Evolutionary conservation across 768 basidiomycete genomes (phyloP), one percentile per base, ranked within the genome.

Genomic region (Termitomyces sp.): DNA sequence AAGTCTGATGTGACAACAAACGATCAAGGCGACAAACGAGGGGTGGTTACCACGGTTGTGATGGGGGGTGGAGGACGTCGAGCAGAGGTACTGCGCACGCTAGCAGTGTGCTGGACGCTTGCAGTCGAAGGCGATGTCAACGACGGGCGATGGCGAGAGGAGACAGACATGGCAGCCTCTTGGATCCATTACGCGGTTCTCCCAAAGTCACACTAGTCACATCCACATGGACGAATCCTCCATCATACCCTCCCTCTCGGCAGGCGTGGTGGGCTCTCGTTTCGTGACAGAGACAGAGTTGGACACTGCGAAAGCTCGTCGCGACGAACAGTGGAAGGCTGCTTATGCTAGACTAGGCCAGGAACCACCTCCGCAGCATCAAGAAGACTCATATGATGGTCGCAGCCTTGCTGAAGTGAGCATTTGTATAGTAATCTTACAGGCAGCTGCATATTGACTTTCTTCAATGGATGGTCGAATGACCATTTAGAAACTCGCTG

Each of bases 271-370:
- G 46, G 89, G 90, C 68, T 90, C 90, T 44, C 86, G 92, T 55
- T 94, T 94, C 71, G 83, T 94, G 61, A 85, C 91, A 44, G 84
- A 90, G 70, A 78, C 79, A 16, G 92, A 94, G 54, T 72, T 94
- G 46, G 92, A 93, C 40, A 74, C 78, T 22, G 89, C 89, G 38
- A 88, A 83, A 55, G 76, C 81, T 7, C 77, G 84, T 32, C 76
- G 85, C 60, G 92, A 94, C 6, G 90, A 90, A 65, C 89, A 92
- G 64, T 94, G 92, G 92, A 90, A 87, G 66, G 92, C 91, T 14
- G 92, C 92, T 28, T 94, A 93, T 71, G 92, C 91, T 44, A 81
- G 90, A 60, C 78, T 93, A 10, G 92, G 92, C 51, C 92, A 93
- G 69, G 90, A 89, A 56, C 92, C 92, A 9, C 92, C 90, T 3